These are phyloP conservation scores for Malus sylvestris DNA, from an alignment of 306 rosid species.

Conservation along the genomic window DNA sequence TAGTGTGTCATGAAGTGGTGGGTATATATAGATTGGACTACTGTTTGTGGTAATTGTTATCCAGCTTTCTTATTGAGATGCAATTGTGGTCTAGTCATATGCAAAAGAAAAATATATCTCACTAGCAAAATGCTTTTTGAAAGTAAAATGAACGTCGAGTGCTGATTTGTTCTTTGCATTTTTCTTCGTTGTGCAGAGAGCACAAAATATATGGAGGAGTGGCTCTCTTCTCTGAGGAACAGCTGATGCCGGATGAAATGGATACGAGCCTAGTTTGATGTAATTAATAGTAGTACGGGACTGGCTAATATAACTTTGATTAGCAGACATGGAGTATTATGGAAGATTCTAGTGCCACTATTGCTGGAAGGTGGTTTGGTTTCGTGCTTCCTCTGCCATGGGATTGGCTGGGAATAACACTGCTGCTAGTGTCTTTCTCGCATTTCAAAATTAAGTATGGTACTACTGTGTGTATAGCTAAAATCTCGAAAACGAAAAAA, in stretches of 20 bases:
- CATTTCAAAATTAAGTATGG: not conserved
- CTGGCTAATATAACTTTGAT: not conserved
- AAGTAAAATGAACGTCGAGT: not conserved
- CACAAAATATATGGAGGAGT: conserved; percentile 71
- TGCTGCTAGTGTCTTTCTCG: not conserved
- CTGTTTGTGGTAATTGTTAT: not conserved
- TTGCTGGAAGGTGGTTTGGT: not conserved
- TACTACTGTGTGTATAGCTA: not conserved
- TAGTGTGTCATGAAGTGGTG: not conserved
- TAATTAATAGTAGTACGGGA: not conserved
- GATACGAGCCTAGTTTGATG: not conserved
- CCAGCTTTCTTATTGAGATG: not conserved
- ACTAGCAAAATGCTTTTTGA: not conserved
- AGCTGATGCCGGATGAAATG: conserved; percentile 30
- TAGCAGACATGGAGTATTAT: not conserved
- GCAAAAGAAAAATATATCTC: not conserved
- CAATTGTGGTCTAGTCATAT: not conserved
- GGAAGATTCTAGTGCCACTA: not conserved
- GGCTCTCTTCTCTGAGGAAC: conserved; percentile 69
- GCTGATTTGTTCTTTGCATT: conserved; percentile 18
- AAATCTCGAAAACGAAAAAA: not conserved
- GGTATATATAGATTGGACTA: not conserved
- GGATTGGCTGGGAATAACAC: not conserved
- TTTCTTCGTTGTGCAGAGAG: conserved; percentile 48
- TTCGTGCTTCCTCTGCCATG: not conserved